Conservation (phyloP, 345 rosid species). For the Cardamine chenopodiifolia region DNA sequence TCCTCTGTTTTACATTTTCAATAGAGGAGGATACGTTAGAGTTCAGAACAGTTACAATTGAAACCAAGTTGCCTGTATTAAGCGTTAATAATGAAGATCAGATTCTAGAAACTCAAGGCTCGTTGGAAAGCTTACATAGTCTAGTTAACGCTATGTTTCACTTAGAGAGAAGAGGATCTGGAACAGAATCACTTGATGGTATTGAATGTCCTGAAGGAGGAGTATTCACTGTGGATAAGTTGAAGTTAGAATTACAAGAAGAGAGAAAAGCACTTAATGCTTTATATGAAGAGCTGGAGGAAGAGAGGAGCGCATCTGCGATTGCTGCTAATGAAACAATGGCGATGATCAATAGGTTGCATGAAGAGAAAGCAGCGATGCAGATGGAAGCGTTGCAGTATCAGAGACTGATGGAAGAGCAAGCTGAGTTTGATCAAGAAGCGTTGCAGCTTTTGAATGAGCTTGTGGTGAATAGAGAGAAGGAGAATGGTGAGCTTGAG, state of each 20-base stretch:
- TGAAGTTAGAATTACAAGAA: conserved; percentile 60
- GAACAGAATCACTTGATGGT: conserved; percentile 62
- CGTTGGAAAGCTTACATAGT: conserved; percentile 57
- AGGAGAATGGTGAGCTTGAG: conserved; percentile 76
- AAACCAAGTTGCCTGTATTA: conserved; percentile 40
- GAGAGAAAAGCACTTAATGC: conserved; percentile 73
- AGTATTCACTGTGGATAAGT: conserved; percentile 59
- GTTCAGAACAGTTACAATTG: conserved; percentile 51
- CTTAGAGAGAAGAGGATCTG: conserved; percentile 57
- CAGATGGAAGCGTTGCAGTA: conserved; percentile 99
- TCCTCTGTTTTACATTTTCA: conserved; percentile 21
- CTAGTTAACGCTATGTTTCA: conserved; percentile 59
- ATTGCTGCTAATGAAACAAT: conserved; percentile 90
- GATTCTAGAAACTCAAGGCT: conserved; percentile 64
- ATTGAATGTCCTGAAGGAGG: conserved; percentile 59
- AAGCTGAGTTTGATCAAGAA: conserved; percentile 93
- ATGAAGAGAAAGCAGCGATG: conserved; percentile 98
- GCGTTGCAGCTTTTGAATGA: conserved; percentile 91
- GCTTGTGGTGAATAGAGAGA: conserved; percentile 76
- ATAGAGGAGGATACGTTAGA: conserved; percentile 48
- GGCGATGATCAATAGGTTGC: conserved; percentile 99
- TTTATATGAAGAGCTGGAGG: conserved; percentile 81
- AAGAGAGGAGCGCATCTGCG: conserved; percentile 94
- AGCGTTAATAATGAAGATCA: conserved; percentile 62
- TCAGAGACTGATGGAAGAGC: conserved; percentile 99